Percentiles rank a stretch among this genome's conserved stretches.
These are phyloP conservation scores for Daldinia concentrica DNA, from an alignment of 495 filamentous ascomycete species.

Conservation along the genomic window DNA sequence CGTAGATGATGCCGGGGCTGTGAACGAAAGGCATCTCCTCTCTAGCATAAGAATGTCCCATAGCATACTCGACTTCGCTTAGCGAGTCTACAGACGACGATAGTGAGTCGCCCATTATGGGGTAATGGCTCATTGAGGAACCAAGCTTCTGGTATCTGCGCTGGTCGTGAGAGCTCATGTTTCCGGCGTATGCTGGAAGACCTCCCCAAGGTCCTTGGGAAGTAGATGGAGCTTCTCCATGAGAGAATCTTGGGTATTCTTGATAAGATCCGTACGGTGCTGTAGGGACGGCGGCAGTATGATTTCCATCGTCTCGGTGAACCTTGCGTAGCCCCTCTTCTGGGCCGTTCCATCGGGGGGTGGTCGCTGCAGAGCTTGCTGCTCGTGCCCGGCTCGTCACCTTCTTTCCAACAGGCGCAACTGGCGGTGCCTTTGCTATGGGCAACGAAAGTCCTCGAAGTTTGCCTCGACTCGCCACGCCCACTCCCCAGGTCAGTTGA, in stretches of 20 bases:
- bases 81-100: slow-evolving; percentile 61
- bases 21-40: slow-evolving; percentile 61
- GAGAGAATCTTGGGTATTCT: slow-evolving; percentile 47
- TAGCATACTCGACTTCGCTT: slow-evolving; percentile 63
- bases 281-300: slow-evolving; percentile 35
- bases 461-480: slow-evolving; percentile 96
- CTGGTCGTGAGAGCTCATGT: slow-evolving; percentile 39
- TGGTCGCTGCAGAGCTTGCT: slow-evolving; percentile 49
- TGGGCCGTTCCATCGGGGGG: slow-evolving; percentile 51
- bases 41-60: slow-evolving; percentile 58
- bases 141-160: slow-evolving; percentile 44
- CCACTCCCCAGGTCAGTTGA: slow-evolving; percentile 96
- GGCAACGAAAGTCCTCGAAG: slow-evolving; percentile 88
- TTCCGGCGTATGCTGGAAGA: slow-evolving; percentile 41
- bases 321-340: slow-evolving; percentile 47
- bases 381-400: slow-evolving; percentile 52
- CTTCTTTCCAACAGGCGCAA: slow-evolving; percentile 57
- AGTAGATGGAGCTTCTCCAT: slow-evolving; percentile 47
- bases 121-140: slow-evolving; percentile 41
- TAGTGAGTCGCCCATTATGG: slow-evolving; percentile 54
- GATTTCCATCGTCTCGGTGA: slow-evolving; percentile 41
- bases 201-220: slow-evolving; percentile 43
- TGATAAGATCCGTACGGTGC: slow-evolving; percentile 53
- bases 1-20: slow-evolving; percentile 63
- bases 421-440: slow-evolving; percentile 75